Base-by-base conservation (phyloP, 129 eudicot genomes). In the Apium graveolens region DNA sequence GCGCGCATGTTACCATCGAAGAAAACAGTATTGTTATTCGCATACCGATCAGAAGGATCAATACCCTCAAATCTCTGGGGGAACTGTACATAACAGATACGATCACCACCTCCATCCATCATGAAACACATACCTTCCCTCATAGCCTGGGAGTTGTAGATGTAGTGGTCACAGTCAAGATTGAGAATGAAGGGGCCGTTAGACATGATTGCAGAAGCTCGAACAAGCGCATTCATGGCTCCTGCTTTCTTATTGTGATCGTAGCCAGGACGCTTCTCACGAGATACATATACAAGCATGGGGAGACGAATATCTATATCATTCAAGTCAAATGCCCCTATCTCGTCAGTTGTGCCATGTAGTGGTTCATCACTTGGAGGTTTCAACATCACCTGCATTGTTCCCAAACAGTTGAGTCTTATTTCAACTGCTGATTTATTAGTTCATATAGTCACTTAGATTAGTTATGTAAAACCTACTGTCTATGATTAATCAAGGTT, bases 221-320 rank as follows among this genome's bases (percentile, higher is more conserved):
- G 83, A 77, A 90, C 94, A 17, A 90, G 74, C 46, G 94, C 91
- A 43, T 87, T 90, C 91, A 90, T 90, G 62, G 94, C 94, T 43
- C 94, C 94, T 26, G 94, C 91, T 76, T 90, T 90, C 79, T 90
- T 90, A 89, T 90, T 90, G 78, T 90, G 94, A 69, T 90, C 94
- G 77, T 90, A 87, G 3, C 94, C 94, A 0, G 91, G 94, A 12
- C 90, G 91, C 76, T 90, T 90, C 73, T 90, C 94, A 53, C 94
- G 91, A 37, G 94, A 90, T 38, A 90, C 88, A 51, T 90, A 90
- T 37, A 90, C 94, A 26, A 90, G 74, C 80, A 90, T 73, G 2
- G 94, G 94, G 55, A 90, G 88, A 0, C 94, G 88, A 79, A 90
- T 90, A 76, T 90, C 94, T 5, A 87, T 85, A 63, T 90, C 91